Conservation (phyloP, 2,329 filamentous ascomycete species). For the Pezicula carpinea region DNA sequence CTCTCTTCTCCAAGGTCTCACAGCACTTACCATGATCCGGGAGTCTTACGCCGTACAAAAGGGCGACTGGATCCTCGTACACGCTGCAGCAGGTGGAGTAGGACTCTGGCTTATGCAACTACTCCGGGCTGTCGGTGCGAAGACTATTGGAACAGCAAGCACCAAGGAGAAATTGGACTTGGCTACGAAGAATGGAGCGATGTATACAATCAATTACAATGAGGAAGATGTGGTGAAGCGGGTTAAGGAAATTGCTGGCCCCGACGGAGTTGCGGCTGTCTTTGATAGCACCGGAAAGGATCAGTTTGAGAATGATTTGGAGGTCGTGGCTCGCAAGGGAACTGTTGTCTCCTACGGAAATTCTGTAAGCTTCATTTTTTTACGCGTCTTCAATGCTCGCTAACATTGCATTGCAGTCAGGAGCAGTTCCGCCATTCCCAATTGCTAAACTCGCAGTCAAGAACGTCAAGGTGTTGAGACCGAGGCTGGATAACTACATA, state of each 20-base stretch:
- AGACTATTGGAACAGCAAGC: slow-evolving; percentile 74
- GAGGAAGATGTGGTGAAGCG: slow-evolving; percentile 52
- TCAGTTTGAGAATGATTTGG: slow-evolving; percentile 76
- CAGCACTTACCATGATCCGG: slow-evolving; percentile 72
- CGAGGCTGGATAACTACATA: slow-evolving; percentile 68
- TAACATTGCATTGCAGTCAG: slow-evolving; percentile 38
- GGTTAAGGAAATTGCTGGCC: slow-evolving; percentile 66
- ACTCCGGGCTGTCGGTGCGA: slow-evolving; percentile 66
- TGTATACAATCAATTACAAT: slow-evolving; percentile 66
- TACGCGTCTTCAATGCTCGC: slow-evolving; percentile 3
- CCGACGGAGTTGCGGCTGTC: slow-evolving; percentile 69
- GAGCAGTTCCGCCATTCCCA: slow-evolving; percentile 66
- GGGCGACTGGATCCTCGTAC: slow-evolving; percentile 78
- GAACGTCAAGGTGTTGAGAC: slow-evolving; percentile 73
- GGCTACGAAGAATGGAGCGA: slow-evolving; percentile 66
- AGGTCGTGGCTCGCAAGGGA: slow-evolving; percentile 72
- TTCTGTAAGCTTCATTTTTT: slow-evolving; percentile 45
- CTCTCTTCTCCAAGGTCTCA: slow-evolving; percentile 74
- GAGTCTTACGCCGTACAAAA: slow-evolving; percentile 68
- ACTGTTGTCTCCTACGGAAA: slow-evolving; percentile 77
- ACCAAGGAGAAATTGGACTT: slow-evolving; percentile 67
- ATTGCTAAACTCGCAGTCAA: slow-evolving; percentile 59
- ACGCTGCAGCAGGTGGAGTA: slow-evolving; percentile 81
- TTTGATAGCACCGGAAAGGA: slow-evolving; percentile 83
- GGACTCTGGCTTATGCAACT: slow-evolving; percentile 73